These are phyloP conservation scores for Cardamine resedifolia DNA, from an alignment of 345 rosid genomes.

Conservation along the genomic window DNA sequence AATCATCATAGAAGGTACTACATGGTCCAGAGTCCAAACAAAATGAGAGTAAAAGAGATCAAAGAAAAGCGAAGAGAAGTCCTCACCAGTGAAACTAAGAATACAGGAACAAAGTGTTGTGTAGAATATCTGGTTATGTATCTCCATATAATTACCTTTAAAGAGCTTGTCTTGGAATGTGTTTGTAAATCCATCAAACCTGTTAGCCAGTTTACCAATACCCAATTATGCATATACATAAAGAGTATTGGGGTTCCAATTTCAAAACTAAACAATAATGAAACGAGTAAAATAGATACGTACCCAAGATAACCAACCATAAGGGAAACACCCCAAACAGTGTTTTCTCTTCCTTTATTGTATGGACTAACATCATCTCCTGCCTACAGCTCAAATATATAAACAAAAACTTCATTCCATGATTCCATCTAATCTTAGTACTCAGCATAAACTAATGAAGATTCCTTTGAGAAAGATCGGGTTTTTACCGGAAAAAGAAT, in stretches of 20 bases:
- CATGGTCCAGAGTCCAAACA: background rate
- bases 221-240: background rate
- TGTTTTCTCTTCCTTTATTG: constrained; percentile 85
- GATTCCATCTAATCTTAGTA: background rate
- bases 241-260: background rate
- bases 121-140: constrained; percentile 96
- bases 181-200: constrained; percentile 99
- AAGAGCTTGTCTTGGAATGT: constrained; percentile 95
- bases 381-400: constrained; percentile 50
- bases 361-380: constrained; percentile 81
- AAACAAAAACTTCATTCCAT: constrained; percentile 18
- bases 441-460: background rate
- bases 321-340: constrained; percentile 87
- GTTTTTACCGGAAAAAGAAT: constrained; percentile 78
- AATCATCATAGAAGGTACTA: background rate
- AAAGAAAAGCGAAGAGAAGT: background rate
- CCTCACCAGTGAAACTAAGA: constrained; percentile 81
- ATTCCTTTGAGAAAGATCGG: background rate
- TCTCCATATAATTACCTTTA: constrained; percentile 93
- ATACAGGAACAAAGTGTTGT: constrained; percentile 77
- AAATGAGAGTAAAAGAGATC: background rate
- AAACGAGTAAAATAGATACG: constrained; percentile 12
- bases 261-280: background rate
- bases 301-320: constrained; percentile 98
- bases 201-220: constrained; percentile 32